Evolutionary conservation across 2,329 filamentous ascomycete species (phyloP), one percentile per base, ranked within the genome.

Genomic region (Diaporthe nobilis): DNA sequence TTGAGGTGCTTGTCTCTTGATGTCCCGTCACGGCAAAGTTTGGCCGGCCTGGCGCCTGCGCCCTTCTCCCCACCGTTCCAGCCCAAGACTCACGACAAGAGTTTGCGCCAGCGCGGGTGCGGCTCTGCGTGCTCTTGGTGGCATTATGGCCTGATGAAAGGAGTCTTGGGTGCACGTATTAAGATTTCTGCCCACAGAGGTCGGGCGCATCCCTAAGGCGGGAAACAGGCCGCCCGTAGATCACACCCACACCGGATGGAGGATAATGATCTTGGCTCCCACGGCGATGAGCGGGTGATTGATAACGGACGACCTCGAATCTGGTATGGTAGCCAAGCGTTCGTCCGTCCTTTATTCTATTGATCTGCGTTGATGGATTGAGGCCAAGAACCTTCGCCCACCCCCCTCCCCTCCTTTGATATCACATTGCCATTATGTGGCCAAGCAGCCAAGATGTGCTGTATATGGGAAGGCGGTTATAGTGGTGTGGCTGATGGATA

Each of bases 111-210:
- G 47, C 2, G 47, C 65, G 65, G 31, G 22, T 68, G 63, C 47
- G 47, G 65, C 65, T 49, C 47, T 70, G 34, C 34, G 8, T 42
- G 34, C 42, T 70, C 49, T 55, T 55, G 47, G 65, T 55, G 39
- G 34, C n/a, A 42, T 70, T 49, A 70, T 70, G 65, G 65, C 49
- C 65, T 70, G 65, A 70, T 55, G 47, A 55, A 53, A 42, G 65
- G 65, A 42, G 47, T 70, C 65, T 70, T 70, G 65, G 65, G 65
- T n/a, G 37, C 58, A 10, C 31, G 1, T 25, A 34, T 34, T 34
- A 34, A 10, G 57, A 10, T 15, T 53, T 20, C 47, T 51, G 63
- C 31, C 31, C 22, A 12, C 47, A 37, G 17, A 22, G 58, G 39
- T 63, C 58, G 37, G 57, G 37, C 37, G 37, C 25, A 28, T 44